Evolutionary conservation across 2,329 filamentous ascomycete species (phyloP).

Genomic region (Aspergillus pseudoviridinutans): DNA sequence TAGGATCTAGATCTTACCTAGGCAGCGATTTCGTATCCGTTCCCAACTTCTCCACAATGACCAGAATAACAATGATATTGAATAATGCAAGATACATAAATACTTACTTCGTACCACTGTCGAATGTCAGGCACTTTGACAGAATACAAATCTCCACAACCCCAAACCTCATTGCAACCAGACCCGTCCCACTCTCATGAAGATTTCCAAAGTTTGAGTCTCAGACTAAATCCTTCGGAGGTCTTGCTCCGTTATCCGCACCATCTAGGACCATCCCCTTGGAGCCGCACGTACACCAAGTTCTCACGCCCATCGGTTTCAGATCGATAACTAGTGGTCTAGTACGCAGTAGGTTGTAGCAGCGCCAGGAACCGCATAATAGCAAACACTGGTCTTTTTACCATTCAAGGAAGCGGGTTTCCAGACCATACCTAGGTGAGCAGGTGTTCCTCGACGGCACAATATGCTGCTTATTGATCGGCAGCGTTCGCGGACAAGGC

Average conservation of each 20-base stretch:
- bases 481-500: background rate
- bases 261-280: background rate
- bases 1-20: background rate
- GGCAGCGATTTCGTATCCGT: background rate
- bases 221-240: too few species aligned
- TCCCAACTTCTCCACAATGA: background rate
- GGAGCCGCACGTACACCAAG: background rate
- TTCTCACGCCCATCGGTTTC: background rate
- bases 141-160: background rate
- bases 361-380: background rate
- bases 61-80: background rate
- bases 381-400: background rate
- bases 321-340: background rate
- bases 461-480: background rate
- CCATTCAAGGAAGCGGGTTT: background rate
- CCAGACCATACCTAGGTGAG: background rate
- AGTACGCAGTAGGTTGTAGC: background rate
- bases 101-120: background rate
- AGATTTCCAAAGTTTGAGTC: too few species aligned
- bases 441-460: background rate
- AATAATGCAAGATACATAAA: background rate
- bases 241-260: background rate
- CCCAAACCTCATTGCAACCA: background rate
- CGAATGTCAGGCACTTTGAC: background rate
- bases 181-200: background rate